These are phyloP conservation scores for Saksenaea vasiformis DNA, from an alignment of 371 early-diverging fungal species.

Conservation along the genomic window DNA sequence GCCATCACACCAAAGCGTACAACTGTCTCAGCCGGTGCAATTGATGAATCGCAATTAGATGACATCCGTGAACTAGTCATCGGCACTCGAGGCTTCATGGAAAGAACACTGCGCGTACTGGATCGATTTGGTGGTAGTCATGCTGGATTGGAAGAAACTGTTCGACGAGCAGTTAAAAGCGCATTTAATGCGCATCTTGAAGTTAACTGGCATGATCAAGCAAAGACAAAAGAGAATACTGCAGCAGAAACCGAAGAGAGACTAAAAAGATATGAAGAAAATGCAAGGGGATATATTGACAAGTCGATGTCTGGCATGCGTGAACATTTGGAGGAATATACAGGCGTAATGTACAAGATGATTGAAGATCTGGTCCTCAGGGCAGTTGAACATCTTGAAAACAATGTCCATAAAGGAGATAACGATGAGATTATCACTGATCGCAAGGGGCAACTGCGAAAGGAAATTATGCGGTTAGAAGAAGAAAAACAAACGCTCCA, in stretches of 20 bases:
- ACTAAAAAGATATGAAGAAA: slow-evolving; percentile 48
- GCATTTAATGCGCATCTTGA: slow-evolving; percentile 40
- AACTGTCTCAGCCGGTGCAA: background rate
- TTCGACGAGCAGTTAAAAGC: slow-evolving; percentile 45
- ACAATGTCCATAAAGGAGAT: background rate
- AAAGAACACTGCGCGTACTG: slow-evolving; percentile 35
- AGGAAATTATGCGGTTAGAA: slow-evolving; percentile 25
- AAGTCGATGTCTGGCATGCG: slow-evolving; percentile 47
- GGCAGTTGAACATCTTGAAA: slow-evolving; percentile 38
- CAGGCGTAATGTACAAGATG: slow-evolving; percentile 52
- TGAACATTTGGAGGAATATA: slow-evolving; percentile 44
- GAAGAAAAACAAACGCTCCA: slow-evolving; percentile 16
- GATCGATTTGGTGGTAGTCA: slow-evolving; percentile 34
- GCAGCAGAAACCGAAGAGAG: slow-evolving; percentile 27
- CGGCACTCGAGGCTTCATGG: slow-evolving; percentile 44
- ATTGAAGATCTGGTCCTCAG: slow-evolving; percentile 40
- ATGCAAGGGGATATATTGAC: slow-evolving; percentile 46
- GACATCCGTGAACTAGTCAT: slow-evolving; percentile 34
- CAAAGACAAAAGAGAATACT: slow-evolving; percentile 20
- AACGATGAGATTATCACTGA: background rate
- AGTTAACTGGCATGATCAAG: slow-evolving; percentile 28
- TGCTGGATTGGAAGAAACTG: slow-evolving; percentile 41
- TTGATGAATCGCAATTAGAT: slow-evolving; percentile 20
- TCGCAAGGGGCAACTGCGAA: slow-evolving; percentile 14
- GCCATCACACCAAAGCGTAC: background rate